Evolutionary conservation across 2,329 filamentous ascomycete species (phyloP), one percentile per base, ranked within the genome.

Genomic region (Grosmannia serpens): DNA sequence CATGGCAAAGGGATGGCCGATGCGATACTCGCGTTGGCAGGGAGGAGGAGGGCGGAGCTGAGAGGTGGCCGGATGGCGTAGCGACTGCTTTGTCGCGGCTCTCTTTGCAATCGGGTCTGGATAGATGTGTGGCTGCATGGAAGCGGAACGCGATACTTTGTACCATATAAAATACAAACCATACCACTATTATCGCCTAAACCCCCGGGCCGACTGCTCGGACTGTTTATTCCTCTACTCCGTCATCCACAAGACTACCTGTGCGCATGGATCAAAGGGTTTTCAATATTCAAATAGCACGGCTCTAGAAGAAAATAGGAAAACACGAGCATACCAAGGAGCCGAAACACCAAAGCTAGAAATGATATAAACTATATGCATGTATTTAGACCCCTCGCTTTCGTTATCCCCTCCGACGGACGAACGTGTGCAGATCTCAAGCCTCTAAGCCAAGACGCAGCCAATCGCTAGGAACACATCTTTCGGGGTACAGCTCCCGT

Each of bases 91-190:
- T 52, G 27, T 13, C 10, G 20, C 35, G 27, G 27, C 29, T 52
- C 10, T 20, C 7, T 17, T 29, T 29, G 50, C 27, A n/a, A 11
- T 9, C 13, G 31, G 51, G 31, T n/a, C 31, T 53, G 26, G 26
- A 13, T 33, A 17, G 54, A 35, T 44, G n/a, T 13, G 29, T n/a
- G 24, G 55, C 24, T n/a, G 55, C 46, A 56, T 35, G 26, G 24
- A 54, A 20, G 26, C 44, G 20, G 54, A 44, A 11, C 29, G 29
- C 22, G 20, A 41, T 50, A 17, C 17, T 56, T 51, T 56, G 55
- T 56, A 56, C 38, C 55, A 56, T 56, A 56, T 51, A n/a, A 55
- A 41, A 56, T 24, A 47, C 38, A 54, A 53, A 38, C 51, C 29
- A 38, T 15, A 35, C 31, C 38, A 13, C n/a, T 22, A 44, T 20